These are phyloP conservation scores for Trichoderma harzianum DNA, from an alignment of 2,329 filamentous ascomycete species.

Conservation along the genomic window DNA sequence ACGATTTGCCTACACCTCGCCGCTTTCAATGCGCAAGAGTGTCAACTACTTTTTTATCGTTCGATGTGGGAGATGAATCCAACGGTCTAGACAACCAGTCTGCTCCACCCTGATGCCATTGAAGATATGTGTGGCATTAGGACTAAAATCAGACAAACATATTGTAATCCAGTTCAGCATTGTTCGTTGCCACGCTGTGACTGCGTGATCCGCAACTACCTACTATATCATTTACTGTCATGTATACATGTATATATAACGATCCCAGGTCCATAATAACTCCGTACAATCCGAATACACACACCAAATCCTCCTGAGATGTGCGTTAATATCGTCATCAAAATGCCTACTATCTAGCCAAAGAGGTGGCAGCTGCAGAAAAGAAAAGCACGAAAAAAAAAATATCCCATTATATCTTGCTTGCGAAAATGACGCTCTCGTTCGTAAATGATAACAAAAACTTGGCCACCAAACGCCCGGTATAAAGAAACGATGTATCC, in stretches of 20 bases:
- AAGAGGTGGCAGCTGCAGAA: background rate
- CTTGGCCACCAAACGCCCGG: conserved; percentile 49
- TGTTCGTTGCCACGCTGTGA: background rate
- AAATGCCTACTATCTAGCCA: background rate
- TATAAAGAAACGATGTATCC: conserved; percentile 50
- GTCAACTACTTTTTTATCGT: conserved; percentile 55
- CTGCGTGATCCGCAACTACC: background rate
- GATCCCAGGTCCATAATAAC: background rate
- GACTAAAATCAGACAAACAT: conserved; percentile 65
- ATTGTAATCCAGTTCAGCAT: conserved; percentile 17
- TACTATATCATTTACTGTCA: too few relatives aligned
- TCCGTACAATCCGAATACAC: background rate
- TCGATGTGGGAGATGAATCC: conserved; percentile 63
- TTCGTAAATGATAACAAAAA: conserved; percentile 55
- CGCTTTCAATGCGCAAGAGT: conserved; percentile 54
- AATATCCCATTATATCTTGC: conserved; percentile 21
- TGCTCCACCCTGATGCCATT: conserved; percentile 63
- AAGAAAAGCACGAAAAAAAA: background rate
- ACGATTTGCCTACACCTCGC: conserved; percentile 62
- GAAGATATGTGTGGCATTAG: conserved; percentile 54
- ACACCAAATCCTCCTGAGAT: background rate
- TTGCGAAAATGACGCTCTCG: conserved; percentile 47
- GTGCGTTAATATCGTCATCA: background rate
- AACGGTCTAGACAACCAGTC: conserved; percentile 66
- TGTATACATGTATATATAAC: background rate